Percentiles rank a stretch among this genome's conserved stretches.
Evolutionary conservation across 148 eudicot species (phyloP).

Genomic region (Simmondsia chinensis): DNA sequence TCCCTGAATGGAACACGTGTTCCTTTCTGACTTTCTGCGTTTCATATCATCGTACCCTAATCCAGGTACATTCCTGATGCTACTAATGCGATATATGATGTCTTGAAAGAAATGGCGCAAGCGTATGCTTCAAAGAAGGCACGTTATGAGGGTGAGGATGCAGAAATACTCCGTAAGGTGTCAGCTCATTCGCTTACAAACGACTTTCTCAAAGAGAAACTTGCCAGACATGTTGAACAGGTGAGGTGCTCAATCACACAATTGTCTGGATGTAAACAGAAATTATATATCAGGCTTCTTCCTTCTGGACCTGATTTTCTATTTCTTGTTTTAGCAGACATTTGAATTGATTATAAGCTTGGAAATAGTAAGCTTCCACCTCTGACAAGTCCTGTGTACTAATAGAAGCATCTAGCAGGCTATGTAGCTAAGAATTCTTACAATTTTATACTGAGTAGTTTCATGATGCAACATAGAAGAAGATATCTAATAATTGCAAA

Average conservation of each 20-base stretch:
- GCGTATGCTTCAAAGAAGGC: slow-evolving; percentile 54
- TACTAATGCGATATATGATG: slow-evolving; percentile 65
- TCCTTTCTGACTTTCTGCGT: slow-evolving; percentile 2
- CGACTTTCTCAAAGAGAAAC: slow-evolving; percentile 62
- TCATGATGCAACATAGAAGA: too few relatives aligned
- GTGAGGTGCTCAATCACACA: slow-evolving; percentile 24
- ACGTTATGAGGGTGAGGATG: slow-evolving; percentile 50
- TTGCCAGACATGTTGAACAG: slow-evolving; percentile 93
- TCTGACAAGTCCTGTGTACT: too few relatives aligned
- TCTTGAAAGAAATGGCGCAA: slow-evolving; percentile 56
- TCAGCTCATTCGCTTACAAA: slow-evolving; percentile 43
- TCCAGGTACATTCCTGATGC: slow-evolving; percentile 87
- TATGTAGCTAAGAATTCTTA: too few relatives aligned
- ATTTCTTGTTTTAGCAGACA: too few relatives aligned
- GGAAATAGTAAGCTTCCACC: too few relatives aligned
- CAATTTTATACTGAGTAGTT: too few relatives aligned
- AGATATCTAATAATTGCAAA: too few relatives aligned
- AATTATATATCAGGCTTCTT: too few relatives aligned
- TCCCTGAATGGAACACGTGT: neutral
- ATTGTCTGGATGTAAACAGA: too few relatives aligned
- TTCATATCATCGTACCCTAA: neutral
- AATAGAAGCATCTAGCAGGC: too few relatives aligned
- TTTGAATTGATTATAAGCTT: too few relatives aligned
- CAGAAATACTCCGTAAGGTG: slow-evolving; percentile 70
- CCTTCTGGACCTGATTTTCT: too few relatives aligned